These are phyloP conservation scores for Dioscorea alata DNA, from an alignment of 106 monocot genomes.

Conservation along the genomic window DNA sequence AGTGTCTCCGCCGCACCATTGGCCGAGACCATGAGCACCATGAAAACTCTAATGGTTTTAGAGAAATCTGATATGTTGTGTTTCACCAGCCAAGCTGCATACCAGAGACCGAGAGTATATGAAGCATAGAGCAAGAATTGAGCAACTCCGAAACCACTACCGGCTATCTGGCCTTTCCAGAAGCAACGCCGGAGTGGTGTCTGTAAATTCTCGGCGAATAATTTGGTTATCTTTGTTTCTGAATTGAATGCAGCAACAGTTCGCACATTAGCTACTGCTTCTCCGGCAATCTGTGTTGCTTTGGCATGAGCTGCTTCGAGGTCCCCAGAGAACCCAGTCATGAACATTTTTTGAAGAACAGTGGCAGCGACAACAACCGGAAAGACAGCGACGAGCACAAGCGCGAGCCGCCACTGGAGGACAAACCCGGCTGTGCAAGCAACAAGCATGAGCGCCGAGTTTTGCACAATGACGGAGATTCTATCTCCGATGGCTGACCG, in stretches of 20 bases:
- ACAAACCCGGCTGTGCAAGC: conserved; percentile 93
- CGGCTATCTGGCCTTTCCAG: conserved; percentile 98
- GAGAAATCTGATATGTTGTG: conserved; percentile 95
- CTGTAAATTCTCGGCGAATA: conserved; percentile 61
- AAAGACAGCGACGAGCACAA: conserved; percentile 84
- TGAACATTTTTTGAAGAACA: conserved; percentile 98
- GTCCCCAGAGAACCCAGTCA: conserved; percentile 93
- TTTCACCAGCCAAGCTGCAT: conserved; percentile 89
- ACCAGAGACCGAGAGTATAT: conserved; percentile 91
- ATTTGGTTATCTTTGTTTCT: conserved; percentile 62
- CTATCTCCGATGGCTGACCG: conserved; percentile 91
- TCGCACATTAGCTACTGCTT: conserved; percentile 83
- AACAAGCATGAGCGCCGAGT: conserved; percentile 83
- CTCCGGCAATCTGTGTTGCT: conserved; percentile 93
- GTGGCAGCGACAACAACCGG: conserved; percentile 90
- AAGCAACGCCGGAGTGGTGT: conserved; percentile 91
- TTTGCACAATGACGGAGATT: conserved; percentile 96
- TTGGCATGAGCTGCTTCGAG: conserved; percentile 69
- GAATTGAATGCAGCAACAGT: conserved; percentile 95
- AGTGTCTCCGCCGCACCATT: conserved; percentile 96
- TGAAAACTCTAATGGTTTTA: conserved; percentile 92
- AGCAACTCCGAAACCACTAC: conserved; percentile 81
- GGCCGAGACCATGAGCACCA: conserved; percentile 99
- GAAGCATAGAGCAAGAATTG: conserved; percentile 93
- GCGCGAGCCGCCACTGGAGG: conserved; percentile 87